These are phyloP conservation scores for Kwoniella heveanensis DNA, from an alignment of 768 basidiomycete species.

Conservation along the genomic window DNA sequence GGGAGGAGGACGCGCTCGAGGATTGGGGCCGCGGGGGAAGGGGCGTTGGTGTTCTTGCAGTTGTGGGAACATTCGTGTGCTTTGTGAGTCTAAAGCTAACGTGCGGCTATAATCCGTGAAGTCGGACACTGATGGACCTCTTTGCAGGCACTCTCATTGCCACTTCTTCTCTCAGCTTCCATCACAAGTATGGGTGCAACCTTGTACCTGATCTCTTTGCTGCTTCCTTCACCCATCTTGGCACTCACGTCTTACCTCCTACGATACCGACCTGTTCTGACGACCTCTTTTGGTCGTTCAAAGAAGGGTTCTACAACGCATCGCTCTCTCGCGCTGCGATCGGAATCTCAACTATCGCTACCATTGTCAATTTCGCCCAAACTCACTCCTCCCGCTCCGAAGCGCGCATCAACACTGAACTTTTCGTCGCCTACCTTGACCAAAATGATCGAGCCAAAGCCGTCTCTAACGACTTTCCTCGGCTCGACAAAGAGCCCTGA, in stretches of 20 bases:
- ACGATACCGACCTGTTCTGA: slow-evolving; percentile 26
- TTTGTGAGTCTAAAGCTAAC: slow-evolving; percentile 32
- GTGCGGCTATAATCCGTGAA: too few relatives aligned
- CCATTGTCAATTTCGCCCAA: slow-evolving; percentile 44
- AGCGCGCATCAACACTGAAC: slow-evolving; percentile 16
- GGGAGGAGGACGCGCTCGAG: slow-evolving; percentile 32
- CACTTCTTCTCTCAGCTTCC: slow-evolving; percentile 28
- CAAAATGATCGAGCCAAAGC: slow-evolving; percentile 43
- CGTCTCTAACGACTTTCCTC: slow-evolving; percentile 35
- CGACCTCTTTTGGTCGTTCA: neutral
- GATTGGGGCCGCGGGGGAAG: slow-evolving; percentile 34
- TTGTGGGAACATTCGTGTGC: slow-evolving; percentile 27
- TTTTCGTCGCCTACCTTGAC: slow-evolving; percentile 15
- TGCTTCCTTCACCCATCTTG: slow-evolving; percentile 26
- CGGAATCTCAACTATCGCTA: slow-evolving; percentile 42
- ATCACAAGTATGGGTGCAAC: slow-evolving; percentile 1
- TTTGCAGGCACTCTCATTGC: slow-evolving; percentile 29
- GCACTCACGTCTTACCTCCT: slow-evolving; percentile 34
- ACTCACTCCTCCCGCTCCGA: slow-evolving; percentile 37
- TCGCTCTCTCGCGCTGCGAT: slow-evolving; percentile 38
- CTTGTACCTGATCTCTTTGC: slow-evolving; percentile 14
- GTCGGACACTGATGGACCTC: too few relatives aligned
- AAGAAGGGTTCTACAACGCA: slow-evolving; percentile 28
- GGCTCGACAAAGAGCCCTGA: slow-evolving; percentile 1
- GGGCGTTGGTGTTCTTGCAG: slow-evolving; percentile 35